Evolutionary conservation across 768 basidiomycete species (phyloP).

Genomic region (Mycena crocata): DNA sequence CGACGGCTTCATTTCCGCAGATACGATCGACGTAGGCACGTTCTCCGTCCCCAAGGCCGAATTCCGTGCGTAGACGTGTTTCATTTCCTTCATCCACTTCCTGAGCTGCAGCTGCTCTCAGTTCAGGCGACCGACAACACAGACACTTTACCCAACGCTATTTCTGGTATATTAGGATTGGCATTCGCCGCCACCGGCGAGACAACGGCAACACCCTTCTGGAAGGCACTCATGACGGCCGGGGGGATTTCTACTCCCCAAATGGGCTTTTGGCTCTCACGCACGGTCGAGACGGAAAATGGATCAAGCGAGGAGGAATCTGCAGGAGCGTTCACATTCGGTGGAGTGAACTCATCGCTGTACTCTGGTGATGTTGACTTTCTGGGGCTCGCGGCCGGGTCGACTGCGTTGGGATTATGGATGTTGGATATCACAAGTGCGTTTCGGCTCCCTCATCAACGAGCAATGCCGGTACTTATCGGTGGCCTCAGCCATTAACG

Average conservation of each 20-base stretch:
- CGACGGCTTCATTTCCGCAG: neutral
- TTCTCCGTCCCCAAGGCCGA: neutral
- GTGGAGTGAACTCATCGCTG: constrained; percentile 5
- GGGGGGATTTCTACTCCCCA: neutral
- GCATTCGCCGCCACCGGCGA: neutral
- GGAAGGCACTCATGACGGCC: neutral
- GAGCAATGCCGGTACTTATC: neutral
- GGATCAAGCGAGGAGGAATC: neutral
- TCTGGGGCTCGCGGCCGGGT: neutral
- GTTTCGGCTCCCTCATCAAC: neutral
- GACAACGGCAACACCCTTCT: constrained; percentile 1
- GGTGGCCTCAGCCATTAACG: neutral
- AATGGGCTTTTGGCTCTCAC: constrained; percentile 19
- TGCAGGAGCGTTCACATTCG: constrained; percentile 12
- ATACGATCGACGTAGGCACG: constrained; percentile 2
- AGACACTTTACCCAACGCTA: neutral
- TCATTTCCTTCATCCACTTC: neutral
- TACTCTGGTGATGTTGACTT: constrained; percentile 13
- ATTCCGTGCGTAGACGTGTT: constrained; percentile 10
- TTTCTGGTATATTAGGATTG: constrained; percentile 5
- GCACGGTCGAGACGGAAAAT: neutral
- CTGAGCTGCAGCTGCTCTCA: neutral
- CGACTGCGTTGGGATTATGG: neutral
- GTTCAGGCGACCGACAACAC: neutral
- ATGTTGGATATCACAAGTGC: constrained; percentile 8